Evolutionary conservation across 1,284 basidiomycete genomes (phyloP).

Genomic region (Austroboletus rostrupii): DNA sequence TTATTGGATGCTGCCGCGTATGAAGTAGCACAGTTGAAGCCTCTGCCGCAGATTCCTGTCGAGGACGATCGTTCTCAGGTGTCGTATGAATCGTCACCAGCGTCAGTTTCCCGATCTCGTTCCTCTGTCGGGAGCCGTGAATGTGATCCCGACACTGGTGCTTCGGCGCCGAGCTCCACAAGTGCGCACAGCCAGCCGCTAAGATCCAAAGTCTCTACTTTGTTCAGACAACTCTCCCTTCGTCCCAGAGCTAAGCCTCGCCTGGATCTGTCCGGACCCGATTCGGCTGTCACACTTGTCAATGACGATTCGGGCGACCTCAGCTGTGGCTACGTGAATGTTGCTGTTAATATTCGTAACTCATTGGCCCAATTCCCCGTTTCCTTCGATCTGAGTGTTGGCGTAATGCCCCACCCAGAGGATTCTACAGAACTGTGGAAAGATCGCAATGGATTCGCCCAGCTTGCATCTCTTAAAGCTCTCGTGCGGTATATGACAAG

Average conservation of each 20-base stretch:
- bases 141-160: neutral
- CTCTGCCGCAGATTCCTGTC: conserved; percentile 20
- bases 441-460: conserved; percentile 24
- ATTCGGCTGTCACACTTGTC: conserved; percentile 17
- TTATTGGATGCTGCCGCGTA: conserved; percentile 24
- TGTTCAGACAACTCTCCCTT: conserved; percentile 17
- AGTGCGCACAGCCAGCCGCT: conserved; percentile 2
- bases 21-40: conserved; percentile 29
- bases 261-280: conserved; percentile 1
- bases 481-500: conserved; percentile 48
- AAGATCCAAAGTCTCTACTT: conserved; percentile 10
- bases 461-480: conserved; percentile 39
- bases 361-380: conserved; percentile 31
- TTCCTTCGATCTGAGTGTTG: conserved; percentile 12
- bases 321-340: conserved; percentile 17
- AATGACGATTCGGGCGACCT: conserved; percentile 14
- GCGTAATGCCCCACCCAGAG: conserved; percentile 25
- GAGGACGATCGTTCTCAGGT: neutral
- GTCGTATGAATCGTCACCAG: conserved; percentile 2
- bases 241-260: conserved; percentile 10
- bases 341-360: conserved; percentile 26
- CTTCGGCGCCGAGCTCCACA: neutral
- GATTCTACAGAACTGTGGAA: conserved; percentile 28
- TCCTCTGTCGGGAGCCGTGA: conserved; percentile 6
- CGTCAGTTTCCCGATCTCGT: neutral